Evolutionary conservation across 2,329 filamentous ascomycete species (phyloP).

Genomic region (Penicillium italicum): DNA sequence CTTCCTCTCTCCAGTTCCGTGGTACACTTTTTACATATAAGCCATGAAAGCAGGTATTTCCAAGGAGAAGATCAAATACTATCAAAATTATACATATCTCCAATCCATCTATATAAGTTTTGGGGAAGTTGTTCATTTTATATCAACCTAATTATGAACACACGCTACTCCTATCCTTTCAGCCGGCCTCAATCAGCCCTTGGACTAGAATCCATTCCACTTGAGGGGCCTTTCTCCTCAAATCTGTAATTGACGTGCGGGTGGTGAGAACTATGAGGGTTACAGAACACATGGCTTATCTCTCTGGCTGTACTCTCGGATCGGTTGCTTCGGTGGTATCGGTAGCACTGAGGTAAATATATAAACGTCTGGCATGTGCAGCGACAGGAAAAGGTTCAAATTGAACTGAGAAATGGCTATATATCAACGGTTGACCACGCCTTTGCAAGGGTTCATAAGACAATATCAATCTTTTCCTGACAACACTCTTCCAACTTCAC

Average conservation of each 20-base stretch:
- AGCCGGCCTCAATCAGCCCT: not conserved
- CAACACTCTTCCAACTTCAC: not conserved
- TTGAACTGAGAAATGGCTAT: not conserved
- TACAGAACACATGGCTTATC: not conserved
- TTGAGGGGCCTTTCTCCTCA: not conserved
- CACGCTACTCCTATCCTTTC: constrained; percentile 1
- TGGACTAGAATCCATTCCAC: not conserved
- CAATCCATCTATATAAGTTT: not conserved
- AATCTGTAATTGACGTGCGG: not conserved
- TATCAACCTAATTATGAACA: not conserved
- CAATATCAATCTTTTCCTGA: not conserved
- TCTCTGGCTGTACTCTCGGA: not conserved
- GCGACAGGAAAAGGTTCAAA: not conserved
- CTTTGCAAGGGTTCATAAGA: not conserved
- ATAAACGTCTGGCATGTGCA: not conserved
- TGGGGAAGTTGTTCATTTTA: not conserved
- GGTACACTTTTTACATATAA: not conserved
- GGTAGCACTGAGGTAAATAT: not conserved
- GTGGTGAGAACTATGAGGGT: not conserved
- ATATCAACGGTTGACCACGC: not conserved
- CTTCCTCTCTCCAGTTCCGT: not conserved
- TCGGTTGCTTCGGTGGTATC: not conserved
- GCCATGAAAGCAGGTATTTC: not conserved
- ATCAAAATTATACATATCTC: not conserved
- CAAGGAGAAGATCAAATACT: too few species aligned